Percentiles rank a stretch among this genome's conserved stretches.
phyloP scores from a whole-genome alignment of 2,329 filamentous ascomycete genomes.

The Polytolypa hystricis region DNA sequence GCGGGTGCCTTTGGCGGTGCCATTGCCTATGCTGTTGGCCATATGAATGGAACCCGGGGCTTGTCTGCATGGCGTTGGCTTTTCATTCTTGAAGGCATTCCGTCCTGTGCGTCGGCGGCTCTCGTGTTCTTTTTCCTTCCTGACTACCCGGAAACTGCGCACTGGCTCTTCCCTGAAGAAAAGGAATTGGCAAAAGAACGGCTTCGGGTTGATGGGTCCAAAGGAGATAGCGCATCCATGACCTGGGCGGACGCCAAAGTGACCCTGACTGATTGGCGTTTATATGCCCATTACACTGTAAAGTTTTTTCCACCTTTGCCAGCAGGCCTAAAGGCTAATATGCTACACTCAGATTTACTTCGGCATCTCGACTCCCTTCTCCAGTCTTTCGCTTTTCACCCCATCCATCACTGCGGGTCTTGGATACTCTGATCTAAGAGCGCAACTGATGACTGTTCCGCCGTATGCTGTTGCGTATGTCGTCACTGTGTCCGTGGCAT shows the following conservation, averaged over 20 bases:
- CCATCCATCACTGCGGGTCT: conserved; percentile 54
- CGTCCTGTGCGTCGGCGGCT: conserved; percentile 26
- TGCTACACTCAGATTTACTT: conserved; percentile 38
- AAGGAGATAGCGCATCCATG: conserved; percentile 27
- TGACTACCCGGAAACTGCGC: conserved; percentile 39
- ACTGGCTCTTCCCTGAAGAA: conserved; percentile 37
- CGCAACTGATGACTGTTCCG: conserved; percentile 57
- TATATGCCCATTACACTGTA: conserved; percentile 44
- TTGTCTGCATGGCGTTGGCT: conserved; percentile 37
- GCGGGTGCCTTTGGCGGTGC: conserved; percentile 44
- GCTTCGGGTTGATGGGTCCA: conserved; percentile 32
- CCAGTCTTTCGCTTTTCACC: conserved; percentile 48
- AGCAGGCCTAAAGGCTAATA: conserved; percentile 6
- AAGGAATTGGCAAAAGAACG: conserved; percentile 31
- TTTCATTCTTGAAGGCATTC: conserved; percentile 36
- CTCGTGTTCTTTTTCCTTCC: conserved; percentile 38
- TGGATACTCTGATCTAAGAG: conserved; percentile 44
- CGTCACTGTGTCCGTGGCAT: conserved; percentile 41
- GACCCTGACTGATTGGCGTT: conserved; percentile 39
- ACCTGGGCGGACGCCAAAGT: conserved; percentile 39
- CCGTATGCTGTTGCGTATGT: conserved; percentile 52
- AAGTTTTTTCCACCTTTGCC: conserved; percentile 8
- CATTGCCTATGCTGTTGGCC: conserved; percentile 42
- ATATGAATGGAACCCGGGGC: conserved; percentile 25
- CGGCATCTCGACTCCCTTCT: conserved; percentile 45